These are phyloP conservation scores for Amyloporia xantha DNA, from an alignment of 768 basidiomycete genomes.

Conservation along the genomic window DNA sequence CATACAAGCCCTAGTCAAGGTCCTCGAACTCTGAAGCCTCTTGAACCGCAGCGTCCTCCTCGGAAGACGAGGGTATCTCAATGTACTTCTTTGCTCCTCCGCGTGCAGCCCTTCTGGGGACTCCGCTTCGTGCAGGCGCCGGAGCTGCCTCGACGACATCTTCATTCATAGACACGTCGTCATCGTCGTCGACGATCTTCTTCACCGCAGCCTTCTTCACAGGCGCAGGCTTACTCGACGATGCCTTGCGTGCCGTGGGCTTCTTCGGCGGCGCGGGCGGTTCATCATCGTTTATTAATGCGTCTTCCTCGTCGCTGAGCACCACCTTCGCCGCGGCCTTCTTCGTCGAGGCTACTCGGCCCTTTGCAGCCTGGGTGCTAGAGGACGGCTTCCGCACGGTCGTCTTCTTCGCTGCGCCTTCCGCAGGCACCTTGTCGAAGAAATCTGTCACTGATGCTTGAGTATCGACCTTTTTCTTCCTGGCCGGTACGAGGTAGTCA, in stretches of 20 bases:
- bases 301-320: constrained; percentile 28
- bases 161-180: constrained; percentile 38
- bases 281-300: constrained; percentile 30
- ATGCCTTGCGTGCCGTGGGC: constrained; percentile 35
- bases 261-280: constrained; percentile 34
- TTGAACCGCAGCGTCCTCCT: constrained; percentile 28
- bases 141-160: constrained; percentile 31
- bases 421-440: constrained; percentile 43
- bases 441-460: constrained; percentile 51
- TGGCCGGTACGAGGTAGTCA: constrained; percentile 39
- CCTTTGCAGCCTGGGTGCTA: constrained; percentile 36
- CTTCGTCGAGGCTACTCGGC: too few species aligned
- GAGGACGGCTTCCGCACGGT: constrained; percentile 35
- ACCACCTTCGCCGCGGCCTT: constrained; percentile 31
- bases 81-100: constrained; percentile 43
- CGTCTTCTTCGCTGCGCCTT: constrained; percentile 36
- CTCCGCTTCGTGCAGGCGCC: constrained; percentile 34
- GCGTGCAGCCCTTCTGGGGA: constrained; percentile 42
- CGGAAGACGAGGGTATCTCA: constrained; percentile 31
- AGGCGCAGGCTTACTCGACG: too few species aligned
- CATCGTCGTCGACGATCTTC: constrained; percentile 34
- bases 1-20: constrained; percentile 21
- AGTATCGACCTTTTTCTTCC: constrained; percentile 42
- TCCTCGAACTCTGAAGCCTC: constrained; percentile 23
- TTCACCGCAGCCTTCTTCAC: too few species aligned